Conservation (phyloP, 148 eudicot genomes). For the Diospyros kaki region DNA sequence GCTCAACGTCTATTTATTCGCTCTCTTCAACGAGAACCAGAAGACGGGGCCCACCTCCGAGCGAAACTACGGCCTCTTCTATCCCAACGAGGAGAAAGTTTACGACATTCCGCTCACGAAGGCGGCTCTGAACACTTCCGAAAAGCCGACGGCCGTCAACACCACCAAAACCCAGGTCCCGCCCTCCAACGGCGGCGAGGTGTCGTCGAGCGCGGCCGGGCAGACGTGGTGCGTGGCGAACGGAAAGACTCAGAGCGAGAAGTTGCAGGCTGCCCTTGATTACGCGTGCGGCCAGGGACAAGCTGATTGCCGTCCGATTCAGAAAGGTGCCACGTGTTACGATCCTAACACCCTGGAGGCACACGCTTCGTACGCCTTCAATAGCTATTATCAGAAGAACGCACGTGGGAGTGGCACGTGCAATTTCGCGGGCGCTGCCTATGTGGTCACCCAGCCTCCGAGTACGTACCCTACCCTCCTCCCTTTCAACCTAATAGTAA, state of each 20-base stretch:
- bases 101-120: slow-evolving; percentile 52
- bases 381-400: slow-evolving; percentile 78
- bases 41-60: slow-evolving; percentile 81
- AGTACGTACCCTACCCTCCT: slow-evolving; percentile 35
- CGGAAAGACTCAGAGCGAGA: slow-evolving; percentile 36
- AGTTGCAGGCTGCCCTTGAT: slow-evolving; percentile 60
- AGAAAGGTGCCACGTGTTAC: slow-evolving; percentile 63
- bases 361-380: slow-evolving; percentile 90
- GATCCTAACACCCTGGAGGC: slow-evolving; percentile 61
- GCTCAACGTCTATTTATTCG: slow-evolving; percentile 62
- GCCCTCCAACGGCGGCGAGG: slow-evolving; percentile 20
- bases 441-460: slow-evolving; percentile 78
- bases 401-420: slow-evolving; percentile 64
- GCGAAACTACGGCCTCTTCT: slow-evolving; percentile 78
- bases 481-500: not conserved
- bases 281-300: slow-evolving; percentile 88
- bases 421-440: slow-evolving; percentile 78
- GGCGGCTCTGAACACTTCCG: not conserved
- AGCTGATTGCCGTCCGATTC: slow-evolving; percentile 88
- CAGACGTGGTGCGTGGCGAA: slow-evolving; percentile 93
- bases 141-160: slow-evolving; percentile 8
- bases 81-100: slow-evolving; percentile 61
- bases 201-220: slow-evolving; percentile 23
- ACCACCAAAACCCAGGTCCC: slow-evolving; percentile 26
- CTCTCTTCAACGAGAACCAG: slow-evolving; percentile 69